Evolutionary conservation across 306 rosid species (phyloP).

Genomic region (Canavalia ensiformis): DNA sequence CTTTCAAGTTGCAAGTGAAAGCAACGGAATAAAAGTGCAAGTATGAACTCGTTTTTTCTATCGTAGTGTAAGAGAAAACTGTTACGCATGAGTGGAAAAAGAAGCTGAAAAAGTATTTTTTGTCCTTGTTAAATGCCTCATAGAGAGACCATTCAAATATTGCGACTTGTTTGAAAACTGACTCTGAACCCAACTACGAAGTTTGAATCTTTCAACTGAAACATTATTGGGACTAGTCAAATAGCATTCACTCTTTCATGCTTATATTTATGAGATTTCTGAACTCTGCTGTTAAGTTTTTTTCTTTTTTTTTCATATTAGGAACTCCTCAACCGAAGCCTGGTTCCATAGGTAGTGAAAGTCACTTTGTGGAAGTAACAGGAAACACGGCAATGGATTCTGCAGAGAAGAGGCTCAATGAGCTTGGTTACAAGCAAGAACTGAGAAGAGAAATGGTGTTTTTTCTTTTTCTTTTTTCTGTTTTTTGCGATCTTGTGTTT

Average conservation of each 20-base stretch:
- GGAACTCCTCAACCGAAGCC: conserved; percentile 25
- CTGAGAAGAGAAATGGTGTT: conserved; percentile 82
- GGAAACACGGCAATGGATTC: conserved; percentile 63
- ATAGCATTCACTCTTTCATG: neutral
- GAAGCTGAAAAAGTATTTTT: neutral
- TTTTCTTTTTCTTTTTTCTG: neutral
- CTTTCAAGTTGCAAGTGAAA: conserved; percentile 4
- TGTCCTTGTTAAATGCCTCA: neutral
- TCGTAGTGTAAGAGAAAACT: conserved; percentile 13
- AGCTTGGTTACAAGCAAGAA: conserved; percentile 93
- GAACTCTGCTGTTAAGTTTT: neutral
- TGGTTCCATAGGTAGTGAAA: conserved; percentile 44
- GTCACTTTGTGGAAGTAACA: conserved; percentile 28
- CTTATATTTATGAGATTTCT: conserved; percentile 2
- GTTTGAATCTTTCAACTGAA: conserved; percentile 46
- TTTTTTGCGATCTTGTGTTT: conserved; percentile 15
- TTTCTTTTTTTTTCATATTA: neutral
- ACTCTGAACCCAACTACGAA: neutral
- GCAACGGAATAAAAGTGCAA: neutral
- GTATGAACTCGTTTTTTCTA: conserved; percentile 27
- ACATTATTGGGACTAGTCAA: conserved; percentile 32
- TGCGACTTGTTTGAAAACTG: conserved; percentile 23
- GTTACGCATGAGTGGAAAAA: conserved; percentile 25
- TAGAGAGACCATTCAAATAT: conserved; percentile 29
- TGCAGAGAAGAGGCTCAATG: conserved; percentile 81